Conservation (phyloP, 1,284 basidiomycete species). For the Mycosarcoma mackinlayi region DNA sequence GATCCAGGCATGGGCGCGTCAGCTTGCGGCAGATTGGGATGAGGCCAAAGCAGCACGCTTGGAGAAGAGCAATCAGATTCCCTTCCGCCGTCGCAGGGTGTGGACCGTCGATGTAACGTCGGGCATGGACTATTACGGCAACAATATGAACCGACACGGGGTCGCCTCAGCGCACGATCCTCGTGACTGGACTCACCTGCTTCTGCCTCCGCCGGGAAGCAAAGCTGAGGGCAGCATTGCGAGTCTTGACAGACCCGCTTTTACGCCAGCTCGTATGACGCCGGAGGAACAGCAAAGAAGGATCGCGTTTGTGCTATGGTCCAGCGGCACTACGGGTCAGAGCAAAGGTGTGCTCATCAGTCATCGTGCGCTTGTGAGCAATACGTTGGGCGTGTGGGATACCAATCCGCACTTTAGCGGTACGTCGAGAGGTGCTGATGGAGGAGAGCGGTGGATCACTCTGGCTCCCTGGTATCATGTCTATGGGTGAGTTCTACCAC, state of each 20-base stretch:
- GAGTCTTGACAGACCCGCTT: conserved; percentile 31
- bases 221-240: conserved; percentile 43
- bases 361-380: conserved; percentile 64
- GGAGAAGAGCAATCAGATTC: conserved; percentile 41
- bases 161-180: conserved; percentile 48
- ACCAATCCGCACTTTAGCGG: conserved; percentile 47
- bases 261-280: conserved; percentile 31
- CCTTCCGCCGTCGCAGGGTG: conserved; percentile 31
- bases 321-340: conserved; percentile 68
- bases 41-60: conserved; percentile 25
- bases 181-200: conserved; percentile 54
- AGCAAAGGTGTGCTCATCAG: conserved; percentile 68
- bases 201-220: conserved; percentile 45
- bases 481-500: conserved; percentile 50
- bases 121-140: conserved; percentile 54
- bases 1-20: conserved; percentile 38
- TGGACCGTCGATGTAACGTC: conserved; percentile 51
- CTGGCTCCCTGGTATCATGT: conserved; percentile 69
- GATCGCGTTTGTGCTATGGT: conserved; percentile 67
- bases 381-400: conserved; percentile 61
- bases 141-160: conserved; percentile 28
- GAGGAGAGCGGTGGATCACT: conserved; percentile 64
- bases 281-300: conserved; percentile 44
- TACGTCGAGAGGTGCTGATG: conserved; percentile 20
- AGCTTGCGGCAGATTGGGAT: conserved; percentile 53